These are phyloP conservation scores for Colletotrichum sp. DNA, from an alignment of 2,329 filamentous ascomycete species.

Conservation along the genomic window DNA sequence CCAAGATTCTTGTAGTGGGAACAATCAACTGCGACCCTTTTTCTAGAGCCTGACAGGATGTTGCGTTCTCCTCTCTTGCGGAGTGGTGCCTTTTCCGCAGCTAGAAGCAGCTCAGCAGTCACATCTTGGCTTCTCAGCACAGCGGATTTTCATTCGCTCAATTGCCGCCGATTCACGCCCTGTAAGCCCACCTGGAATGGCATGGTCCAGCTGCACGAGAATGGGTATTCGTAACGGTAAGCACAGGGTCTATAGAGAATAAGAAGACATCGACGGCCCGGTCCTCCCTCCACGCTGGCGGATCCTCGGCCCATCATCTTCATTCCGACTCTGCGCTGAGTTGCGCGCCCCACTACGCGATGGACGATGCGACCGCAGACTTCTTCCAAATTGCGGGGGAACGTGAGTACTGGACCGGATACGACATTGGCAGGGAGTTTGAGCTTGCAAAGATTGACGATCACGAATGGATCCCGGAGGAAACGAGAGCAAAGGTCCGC, in stretches of 20 bases:
- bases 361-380: not conserved
- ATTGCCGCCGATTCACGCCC: not conserved
- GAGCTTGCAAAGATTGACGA: not conserved
- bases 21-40: not conserved
- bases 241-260: not conserved
- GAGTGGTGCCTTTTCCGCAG: not conserved
- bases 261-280: not conserved
- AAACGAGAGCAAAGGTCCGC: not conserved
- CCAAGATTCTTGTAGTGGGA: rapidly evolving
- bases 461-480: not conserved
- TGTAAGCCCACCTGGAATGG: not conserved
- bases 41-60: not conserved
- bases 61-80: rapidly evolving
- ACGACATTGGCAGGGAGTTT: not conserved
- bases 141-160: not conserved
- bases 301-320: not conserved
- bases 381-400: not conserved
- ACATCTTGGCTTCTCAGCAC: not conserved
- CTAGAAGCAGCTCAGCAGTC: not conserved
- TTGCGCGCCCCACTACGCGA: not conserved
- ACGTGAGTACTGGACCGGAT: not conserved
- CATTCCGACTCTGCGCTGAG: not conserved
- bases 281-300: not conserved
- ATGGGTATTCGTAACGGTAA: not conserved
- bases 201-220: not conserved